phyloP scores from a whole-genome alignment of 192 early-diverging fungal genomes.

The Linnemannia schmuckeri region DNA sequence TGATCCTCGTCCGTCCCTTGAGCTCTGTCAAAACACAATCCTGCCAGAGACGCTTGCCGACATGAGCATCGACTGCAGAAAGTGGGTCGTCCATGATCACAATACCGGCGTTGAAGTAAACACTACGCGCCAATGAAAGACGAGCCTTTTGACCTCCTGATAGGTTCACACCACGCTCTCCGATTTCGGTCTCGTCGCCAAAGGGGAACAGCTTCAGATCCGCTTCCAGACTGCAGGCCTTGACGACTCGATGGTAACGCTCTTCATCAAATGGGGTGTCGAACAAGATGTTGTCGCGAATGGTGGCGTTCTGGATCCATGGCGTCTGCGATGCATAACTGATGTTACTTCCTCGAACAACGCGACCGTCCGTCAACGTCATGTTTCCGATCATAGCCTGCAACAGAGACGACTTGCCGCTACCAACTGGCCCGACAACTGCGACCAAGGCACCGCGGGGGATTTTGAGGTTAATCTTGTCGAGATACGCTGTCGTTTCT shows the following conservation, averaged over 20 bases:
- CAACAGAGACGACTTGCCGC: slow-evolving; percentile 71
- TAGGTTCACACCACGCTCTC: slow-evolving; percentile 86
- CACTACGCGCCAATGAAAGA: slow-evolving; percentile 86
- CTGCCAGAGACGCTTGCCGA: slow-evolving; percentile 61
- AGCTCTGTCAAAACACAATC: slow-evolving; percentile 41
- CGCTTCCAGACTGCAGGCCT: slow-evolving; percentile 67
- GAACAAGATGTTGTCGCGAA: slow-evolving; percentile 82
- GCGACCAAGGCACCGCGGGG: slow-evolving; percentile 48
- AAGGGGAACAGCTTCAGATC: slow-evolving; percentile 62
- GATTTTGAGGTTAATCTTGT: slow-evolving; percentile 48
- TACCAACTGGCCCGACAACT: slow-evolving; percentile 68
- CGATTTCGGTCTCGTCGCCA: slow-evolving; percentile 59
- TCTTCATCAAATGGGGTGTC: slow-evolving; percentile 63
- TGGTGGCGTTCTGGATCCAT: slow-evolving; percentile 73
- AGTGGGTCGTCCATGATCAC: slow-evolving; percentile 91
- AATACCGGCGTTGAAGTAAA: slow-evolving; percentile 76
- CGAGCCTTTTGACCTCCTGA: slow-evolving; percentile 93
- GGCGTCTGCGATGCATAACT: slow-evolving; percentile 77
- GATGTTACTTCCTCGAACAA: slow-evolving; percentile 39
- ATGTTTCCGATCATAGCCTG: slow-evolving; percentile 68
- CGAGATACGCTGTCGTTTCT: slow-evolving; percentile 11
- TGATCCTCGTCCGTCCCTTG: slow-evolving; percentile 80
- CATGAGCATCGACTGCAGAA: slow-evolving; percentile 88
- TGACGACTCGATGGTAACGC: slow-evolving; percentile 65
- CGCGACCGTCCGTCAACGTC: slow-evolving; percentile 19